A percentile compares a stretch with the other conserved stretches of the same genome.
Evolutionary conservation across 2,329 filamentous ascomycete genomes (phyloP).

Genomic region (Immersiporthe knoxdaviesiana): DNA sequence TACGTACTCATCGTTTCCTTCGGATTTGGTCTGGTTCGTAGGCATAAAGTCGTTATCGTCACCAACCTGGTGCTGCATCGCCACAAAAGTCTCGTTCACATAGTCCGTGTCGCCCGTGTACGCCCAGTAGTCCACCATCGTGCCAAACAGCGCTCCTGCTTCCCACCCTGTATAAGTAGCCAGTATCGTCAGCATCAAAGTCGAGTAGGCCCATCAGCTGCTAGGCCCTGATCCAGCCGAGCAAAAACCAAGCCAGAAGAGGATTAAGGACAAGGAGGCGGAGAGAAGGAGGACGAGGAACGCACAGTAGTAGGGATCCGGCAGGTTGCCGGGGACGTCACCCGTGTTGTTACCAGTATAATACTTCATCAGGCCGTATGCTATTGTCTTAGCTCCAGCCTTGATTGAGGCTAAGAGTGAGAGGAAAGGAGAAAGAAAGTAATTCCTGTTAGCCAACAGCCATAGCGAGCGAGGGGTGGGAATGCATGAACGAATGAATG

Average conservation of each 20-base stretch:
- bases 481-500: background rate
- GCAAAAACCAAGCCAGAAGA: background rate
- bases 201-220: too few relatives aligned
- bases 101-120: conserved; percentile 63
- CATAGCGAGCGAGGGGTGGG: background rate
- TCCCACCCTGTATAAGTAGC: conserved; percentile 64
- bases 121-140: conserved; percentile 67
- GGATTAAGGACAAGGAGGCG: background rate
- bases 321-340: conserved; percentile 31
- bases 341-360: conserved; percentile 32
- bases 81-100: conserved; percentile 56
- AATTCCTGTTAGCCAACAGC: conserved; percentile 15
- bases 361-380: conserved; percentile 31
- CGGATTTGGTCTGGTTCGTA: conserved; percentile 51
- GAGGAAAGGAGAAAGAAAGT: background rate
- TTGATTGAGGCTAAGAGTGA: conserved; percentile 27
- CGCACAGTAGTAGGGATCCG: conserved; percentile 50
- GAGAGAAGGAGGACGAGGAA: conserved; percentile 26
- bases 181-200: conserved; percentile 44
- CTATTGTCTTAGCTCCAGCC: conserved; percentile 28
- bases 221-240: too few relatives aligned
- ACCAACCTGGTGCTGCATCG: conserved; percentile 57
- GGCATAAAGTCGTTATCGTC: conserved; percentile 60
- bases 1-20: conserved; percentile 68
- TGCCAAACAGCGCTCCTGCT: conserved; percentile 68